Evolutionary conservation across 2,329 filamentous ascomycete genomes (phyloP).

Genomic region (Pseudocercospora crystallina): DNA sequence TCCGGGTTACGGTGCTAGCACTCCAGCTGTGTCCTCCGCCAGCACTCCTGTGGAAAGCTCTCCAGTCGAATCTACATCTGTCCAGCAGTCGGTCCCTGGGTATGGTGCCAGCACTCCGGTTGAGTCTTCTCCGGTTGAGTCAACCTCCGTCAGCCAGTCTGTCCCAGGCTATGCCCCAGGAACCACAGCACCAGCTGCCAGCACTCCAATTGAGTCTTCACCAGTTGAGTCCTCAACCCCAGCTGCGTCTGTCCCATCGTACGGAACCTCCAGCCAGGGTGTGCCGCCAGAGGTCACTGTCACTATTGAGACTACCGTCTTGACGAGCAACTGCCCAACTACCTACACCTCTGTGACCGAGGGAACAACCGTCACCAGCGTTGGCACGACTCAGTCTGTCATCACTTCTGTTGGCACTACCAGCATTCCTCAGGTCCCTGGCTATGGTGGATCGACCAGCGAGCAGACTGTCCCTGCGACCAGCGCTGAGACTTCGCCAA

Average conservation of each 20-base stretch:
- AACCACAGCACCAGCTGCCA: background rate
- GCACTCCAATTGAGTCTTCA: background rate
- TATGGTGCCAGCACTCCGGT: background rate
- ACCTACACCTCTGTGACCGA: slow-evolving; percentile 13
- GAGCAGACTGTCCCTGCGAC: too few relatives aligned
- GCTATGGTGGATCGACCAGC: background rate
- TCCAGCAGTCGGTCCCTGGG: background rate
- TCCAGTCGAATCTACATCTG: slow-evolving; percentile 5
- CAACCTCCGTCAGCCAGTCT: background rate
- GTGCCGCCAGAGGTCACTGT: slow-evolving; percentile 10
- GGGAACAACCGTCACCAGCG: slow-evolving; percentile 14
- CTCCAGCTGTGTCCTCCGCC: background rate
- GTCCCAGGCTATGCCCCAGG: background rate
- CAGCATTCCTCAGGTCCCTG: slow-evolving; percentile 29
- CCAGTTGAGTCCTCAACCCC: background rate
- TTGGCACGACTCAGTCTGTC: slow-evolving; percentile 17
- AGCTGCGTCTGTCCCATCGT: background rate
- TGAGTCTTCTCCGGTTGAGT: background rate
- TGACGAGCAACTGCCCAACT: slow-evolving; percentile 15
- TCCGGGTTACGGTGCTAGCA: background rate
- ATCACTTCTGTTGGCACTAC: slow-evolving; percentile 40
- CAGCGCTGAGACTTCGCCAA: background rate
- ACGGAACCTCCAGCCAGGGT: background rate
- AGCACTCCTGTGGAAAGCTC: background rate
- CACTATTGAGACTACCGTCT: slow-evolving; percentile 12